Evolutionary conservation across 164 flowering plant species (phyloP).

Genomic region (Akebia trifoliata): DNA sequence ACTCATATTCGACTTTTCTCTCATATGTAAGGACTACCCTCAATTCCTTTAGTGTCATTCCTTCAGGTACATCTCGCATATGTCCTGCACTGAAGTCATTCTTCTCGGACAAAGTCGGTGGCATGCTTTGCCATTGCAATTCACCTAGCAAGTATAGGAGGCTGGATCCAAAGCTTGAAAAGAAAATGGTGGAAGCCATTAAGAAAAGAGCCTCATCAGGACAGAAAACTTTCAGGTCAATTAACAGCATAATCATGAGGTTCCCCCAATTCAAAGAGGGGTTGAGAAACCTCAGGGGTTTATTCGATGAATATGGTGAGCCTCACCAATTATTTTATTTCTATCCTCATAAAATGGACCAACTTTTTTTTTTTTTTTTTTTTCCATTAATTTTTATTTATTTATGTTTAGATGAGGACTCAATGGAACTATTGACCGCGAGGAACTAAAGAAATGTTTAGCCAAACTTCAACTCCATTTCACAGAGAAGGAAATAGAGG

Average conservation of each 20-base stretch:
- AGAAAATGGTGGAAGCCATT: conserved; percentile 49
- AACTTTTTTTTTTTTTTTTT: not conserved
- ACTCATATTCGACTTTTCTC: not conserved
- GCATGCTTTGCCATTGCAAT: conserved; percentile 31
- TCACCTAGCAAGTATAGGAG: conserved; percentile 38
- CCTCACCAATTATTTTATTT: not conserved
- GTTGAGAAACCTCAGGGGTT: conserved; percentile 38
- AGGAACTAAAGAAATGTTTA: conserved; percentile 59
- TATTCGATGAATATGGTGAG: conserved; percentile 69
- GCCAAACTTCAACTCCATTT: conserved; percentile 40
- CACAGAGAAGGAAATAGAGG: conserved; percentile 46
- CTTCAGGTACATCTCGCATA: conserved; percentile 34
- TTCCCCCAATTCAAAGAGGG: conserved; percentile 64
- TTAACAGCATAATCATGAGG: conserved; percentile 59
- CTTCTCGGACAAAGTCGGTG: conserved; percentile 33
- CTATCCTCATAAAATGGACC: not conserved
- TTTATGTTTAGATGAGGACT: conserved; percentile 48
- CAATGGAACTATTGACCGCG: conserved; percentile 48
- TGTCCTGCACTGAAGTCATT: conserved; percentile 41
- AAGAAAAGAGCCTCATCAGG: conserved; percentile 32
- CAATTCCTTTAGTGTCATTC: not conserved
- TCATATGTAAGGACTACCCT: not conserved
- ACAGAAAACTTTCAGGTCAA: conserved; percentile 39
- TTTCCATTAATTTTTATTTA: not conserved
- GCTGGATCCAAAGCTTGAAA: conserved; percentile 54